phyloP scores from a whole-genome alignment of 495 filamentous ascomycete species.

The Bryoglossum gracile region DNA sequence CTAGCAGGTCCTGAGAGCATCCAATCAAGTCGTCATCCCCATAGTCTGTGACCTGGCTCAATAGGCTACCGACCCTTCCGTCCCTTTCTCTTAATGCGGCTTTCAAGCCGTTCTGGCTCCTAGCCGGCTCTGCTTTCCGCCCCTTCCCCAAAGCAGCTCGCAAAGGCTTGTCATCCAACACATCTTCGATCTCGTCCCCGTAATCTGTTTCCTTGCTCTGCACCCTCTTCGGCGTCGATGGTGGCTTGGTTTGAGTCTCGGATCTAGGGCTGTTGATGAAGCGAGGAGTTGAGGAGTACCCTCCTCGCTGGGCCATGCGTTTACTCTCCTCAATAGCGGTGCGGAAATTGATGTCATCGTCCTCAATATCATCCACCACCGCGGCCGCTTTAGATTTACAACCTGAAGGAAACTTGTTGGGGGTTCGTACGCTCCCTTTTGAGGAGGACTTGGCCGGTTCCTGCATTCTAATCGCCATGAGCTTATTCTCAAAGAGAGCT shows the following conservation, averaged over 20 bases:
- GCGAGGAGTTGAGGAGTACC: no score
- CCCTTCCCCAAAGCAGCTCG: neutral
- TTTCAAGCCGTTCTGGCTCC: neutral
- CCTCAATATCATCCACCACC: neutral
- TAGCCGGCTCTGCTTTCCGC: neutral
- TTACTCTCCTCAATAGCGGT: neutral
- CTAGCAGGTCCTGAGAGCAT: conserved; percentile 8
- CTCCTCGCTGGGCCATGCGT: neutral
- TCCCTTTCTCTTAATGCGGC: neutral
- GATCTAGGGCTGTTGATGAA: no score
- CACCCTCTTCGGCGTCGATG: no score
- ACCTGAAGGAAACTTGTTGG: neutral
- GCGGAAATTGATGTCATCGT: neutral
- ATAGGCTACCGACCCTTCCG: conserved; percentile 4
- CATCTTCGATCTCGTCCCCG: no score
- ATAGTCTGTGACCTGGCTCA: conserved; percentile 19
- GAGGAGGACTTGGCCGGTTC: no score
- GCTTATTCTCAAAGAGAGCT: conserved; percentile 20
- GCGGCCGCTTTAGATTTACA: neutral
- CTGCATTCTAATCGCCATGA: neutral
- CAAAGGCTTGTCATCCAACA: no score
- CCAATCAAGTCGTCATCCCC: conserved; percentile 20
- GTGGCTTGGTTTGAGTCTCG: no score
- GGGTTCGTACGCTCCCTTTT: no score
- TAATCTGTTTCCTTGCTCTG: no score